These are phyloP conservation scores for Pistacia vera DNA, from an alignment of 345 rosid genomes.

Conservation along the genomic window DNA sequence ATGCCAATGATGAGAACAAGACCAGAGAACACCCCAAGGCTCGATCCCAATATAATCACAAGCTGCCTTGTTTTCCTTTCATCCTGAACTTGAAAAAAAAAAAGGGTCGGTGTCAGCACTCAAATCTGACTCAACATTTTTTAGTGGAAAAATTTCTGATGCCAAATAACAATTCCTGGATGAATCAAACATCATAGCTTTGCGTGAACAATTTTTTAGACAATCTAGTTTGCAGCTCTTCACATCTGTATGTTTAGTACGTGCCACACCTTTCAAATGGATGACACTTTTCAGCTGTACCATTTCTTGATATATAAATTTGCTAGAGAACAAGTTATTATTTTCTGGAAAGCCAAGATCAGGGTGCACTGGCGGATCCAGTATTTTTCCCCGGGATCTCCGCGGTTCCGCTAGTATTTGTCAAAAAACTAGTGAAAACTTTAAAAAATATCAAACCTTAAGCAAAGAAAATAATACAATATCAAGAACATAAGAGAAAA, in stretches of 20 bases:
- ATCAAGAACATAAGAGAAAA: no score
- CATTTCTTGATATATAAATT: not conserved
- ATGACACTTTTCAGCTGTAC: not conserved
- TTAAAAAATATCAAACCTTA: no score
- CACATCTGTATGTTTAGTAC: not conserved
- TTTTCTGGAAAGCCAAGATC: not conserved
- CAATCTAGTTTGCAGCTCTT: not conserved
- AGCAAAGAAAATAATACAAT: no score
- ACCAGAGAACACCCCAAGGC: not conserved
- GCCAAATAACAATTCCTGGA: not conserved
- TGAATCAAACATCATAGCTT: not conserved
- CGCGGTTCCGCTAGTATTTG: no score
- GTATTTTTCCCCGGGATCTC: no score
- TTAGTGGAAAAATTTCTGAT: not conserved
- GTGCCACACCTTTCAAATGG: not conserved
- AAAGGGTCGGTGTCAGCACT: not conserved
- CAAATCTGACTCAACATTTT: not conserved
- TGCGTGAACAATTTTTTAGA: not conserved
- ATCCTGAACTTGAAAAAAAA: not conserved
- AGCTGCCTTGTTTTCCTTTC: not conserved
- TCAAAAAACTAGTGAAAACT: no score
- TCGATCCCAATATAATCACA: not conserved
- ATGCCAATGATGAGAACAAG: not conserved
- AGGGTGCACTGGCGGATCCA: no score
- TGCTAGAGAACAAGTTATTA: not conserved